Conservation (phyloP, 257 asterid genomes). For the Galeopsis tetrahit region DNA sequence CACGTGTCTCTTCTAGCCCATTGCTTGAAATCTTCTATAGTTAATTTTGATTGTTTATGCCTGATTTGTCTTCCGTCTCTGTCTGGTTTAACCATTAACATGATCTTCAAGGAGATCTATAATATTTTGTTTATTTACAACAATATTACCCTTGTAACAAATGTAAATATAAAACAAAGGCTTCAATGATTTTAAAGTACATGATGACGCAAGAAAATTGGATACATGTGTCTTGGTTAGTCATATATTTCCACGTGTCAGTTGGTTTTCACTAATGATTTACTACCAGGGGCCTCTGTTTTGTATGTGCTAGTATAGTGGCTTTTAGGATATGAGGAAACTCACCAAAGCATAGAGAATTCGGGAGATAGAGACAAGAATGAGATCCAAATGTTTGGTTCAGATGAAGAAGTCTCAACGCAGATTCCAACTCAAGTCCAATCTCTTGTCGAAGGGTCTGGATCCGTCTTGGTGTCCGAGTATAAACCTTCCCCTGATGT, state of each 20-base stretch:
- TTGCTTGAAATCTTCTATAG: background rate
- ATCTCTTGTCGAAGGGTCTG: constrained; percentile 84
- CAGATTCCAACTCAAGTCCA: constrained; percentile 90
- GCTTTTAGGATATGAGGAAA: constrained; percentile 63
- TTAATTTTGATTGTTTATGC: background rate
- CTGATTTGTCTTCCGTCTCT: background rate
- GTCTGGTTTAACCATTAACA: background rate
- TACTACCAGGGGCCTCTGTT: constrained; percentile 92
- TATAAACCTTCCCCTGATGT: constrained; percentile 84
- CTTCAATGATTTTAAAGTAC: constrained; percentile 15
- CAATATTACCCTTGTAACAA: background rate
- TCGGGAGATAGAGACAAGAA: constrained; percentile 51
- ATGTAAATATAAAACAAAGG: background rate
- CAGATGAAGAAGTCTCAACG: constrained; percentile 69
- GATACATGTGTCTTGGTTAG: constrained; percentile 8
- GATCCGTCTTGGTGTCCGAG: constrained; percentile 71
- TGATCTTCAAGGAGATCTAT: background rate
- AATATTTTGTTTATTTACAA: background rate
- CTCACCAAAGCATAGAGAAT: constrained; percentile 43
- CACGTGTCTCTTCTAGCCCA: background rate
- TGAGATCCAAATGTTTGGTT: constrained; percentile 66
- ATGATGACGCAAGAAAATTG: background rate
- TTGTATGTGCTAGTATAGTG: constrained; percentile 95
- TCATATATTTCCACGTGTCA: constrained; percentile 46
- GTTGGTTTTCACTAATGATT: constrained; percentile 92